Evolutionary conservation across 768 basidiomycete genomes (phyloP), one percentile per base, ranked within the genome.

Genomic region (Rhizopogon rudus): DNA sequence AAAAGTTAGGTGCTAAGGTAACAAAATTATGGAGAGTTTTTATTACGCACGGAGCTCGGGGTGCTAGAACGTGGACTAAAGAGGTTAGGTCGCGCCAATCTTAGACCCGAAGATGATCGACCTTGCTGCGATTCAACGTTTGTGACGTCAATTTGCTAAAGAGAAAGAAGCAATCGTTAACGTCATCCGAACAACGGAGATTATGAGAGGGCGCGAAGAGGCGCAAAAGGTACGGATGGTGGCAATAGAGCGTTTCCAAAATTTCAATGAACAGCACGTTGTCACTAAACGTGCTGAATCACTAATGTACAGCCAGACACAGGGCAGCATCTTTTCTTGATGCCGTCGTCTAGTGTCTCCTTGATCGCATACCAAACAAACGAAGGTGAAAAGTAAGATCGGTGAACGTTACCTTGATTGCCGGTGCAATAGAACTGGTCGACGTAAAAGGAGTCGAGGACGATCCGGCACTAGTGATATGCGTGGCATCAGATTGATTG

Each of bases 91-190:
- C 10, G 20, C 39, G 49, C 37, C 37, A 29, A 51, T 37, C 53
- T 51, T 16, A 22, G 44, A 28, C 20, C 53, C 50, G 53, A 54
- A 35, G 53, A 40, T 53, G 46, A 40, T 17, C 52, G 53, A 44
- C 54, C 43, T 51, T 56, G 52, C 41, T 61, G 48, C 58, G 64
- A 12, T 60, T 58, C 57, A 51, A 44, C 63, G 65, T 31, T 42
- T 17, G 44, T 64, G 67, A 55, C 49, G 53, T 66, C 59, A 57
- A 70, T 66, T 65, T 63, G 69, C 69, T 68, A 67, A 67, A 51
- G 43, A 35, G n/a, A 62, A 25, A 7, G 7, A 2, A 13, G 5
- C 42, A 28, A 1, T 5, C 48, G 60, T 63, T 13, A 63, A 43
- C 20, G 54, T 5, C 48, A 51, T 46, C 22, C 0, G n/a, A 9